A percentile compares a stretch with the other conserved stretches of the same genome.
phyloP scores from a whole-genome alignment of 495 filamentous ascomycete species.

The Daldinia concentrica region DNA sequence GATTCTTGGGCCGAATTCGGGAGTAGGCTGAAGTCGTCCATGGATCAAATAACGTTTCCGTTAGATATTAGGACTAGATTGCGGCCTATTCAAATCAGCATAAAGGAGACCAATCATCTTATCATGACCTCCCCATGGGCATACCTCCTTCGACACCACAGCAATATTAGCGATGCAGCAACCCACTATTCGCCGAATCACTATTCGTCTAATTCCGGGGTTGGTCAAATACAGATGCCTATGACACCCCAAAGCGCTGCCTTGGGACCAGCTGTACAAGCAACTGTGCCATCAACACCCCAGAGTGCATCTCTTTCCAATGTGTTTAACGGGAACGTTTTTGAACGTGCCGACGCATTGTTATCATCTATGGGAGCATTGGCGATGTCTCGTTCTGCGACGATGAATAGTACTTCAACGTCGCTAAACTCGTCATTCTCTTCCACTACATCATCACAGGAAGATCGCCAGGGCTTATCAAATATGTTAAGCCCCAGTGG shows the following conservation, averaged over 20 bases:
- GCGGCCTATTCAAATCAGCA: slow-evolving; percentile 76
- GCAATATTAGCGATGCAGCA: slow-evolving; percentile 34
- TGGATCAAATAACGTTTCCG: slow-evolving; percentile 69
- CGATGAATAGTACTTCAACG: slow-evolving; percentile 55
- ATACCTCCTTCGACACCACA: slow-evolving; percentile 52
- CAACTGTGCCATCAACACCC: slow-evolving; percentile 84
- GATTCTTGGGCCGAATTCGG: slow-evolving; percentile 78
- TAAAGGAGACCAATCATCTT: slow-evolving; percentile 76
- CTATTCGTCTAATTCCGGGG: slow-evolving; percentile 42
- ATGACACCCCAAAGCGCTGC: slow-evolving; percentile 83
- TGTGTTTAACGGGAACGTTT: slow-evolving; percentile 75
- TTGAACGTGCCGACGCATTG: slow-evolving; percentile 76
- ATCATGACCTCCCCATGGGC: slow-evolving; percentile 84
- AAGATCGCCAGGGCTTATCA: slow-evolving; percentile 46
- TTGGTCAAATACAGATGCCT: slow-evolving; percentile 53
- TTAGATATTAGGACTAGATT: slow-evolving; percentile 74
- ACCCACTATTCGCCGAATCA: slow-evolving; percentile 50
- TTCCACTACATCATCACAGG: slow-evolving; percentile 44
- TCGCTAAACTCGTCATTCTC: slow-evolving; percentile 56
- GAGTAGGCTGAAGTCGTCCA: slow-evolving; percentile 71
- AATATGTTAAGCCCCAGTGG: slow-evolving; percentile 54
- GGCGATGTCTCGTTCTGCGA: slow-evolving; percentile 54
- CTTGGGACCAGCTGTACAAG: slow-evolving; percentile 86
- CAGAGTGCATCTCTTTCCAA: slow-evolving; percentile 71
- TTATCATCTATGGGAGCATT: slow-evolving; percentile 64